Percentiles rank a stretch among this genome's conserved stretches.
phyloP scores from a whole-genome alignment of 2,329 filamentous ascomycete genomes.

The Penicillium sp. region DNA sequence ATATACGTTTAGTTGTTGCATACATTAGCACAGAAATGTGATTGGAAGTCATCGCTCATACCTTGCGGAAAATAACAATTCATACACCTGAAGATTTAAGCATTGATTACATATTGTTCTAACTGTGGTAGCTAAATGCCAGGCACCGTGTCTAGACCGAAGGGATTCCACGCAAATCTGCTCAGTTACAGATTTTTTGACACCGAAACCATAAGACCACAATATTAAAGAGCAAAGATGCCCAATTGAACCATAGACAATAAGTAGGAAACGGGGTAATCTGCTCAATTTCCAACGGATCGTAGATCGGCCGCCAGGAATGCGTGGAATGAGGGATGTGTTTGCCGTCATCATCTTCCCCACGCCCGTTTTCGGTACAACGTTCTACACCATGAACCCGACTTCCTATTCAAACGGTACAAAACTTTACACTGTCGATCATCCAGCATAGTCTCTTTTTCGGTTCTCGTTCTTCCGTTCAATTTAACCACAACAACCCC shows the following conservation, averaged over 20 bases:
- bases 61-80: neutral
- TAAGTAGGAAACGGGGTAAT: constrained; percentile 13
- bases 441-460: neutral
- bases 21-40: too few relatives aligned
- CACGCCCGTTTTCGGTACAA: constrained; percentile 16
- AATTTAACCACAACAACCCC: neutral
- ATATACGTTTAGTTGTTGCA: neutral
- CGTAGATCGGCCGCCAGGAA: neutral
- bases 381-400: neutral
- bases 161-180: constrained; percentile 21
- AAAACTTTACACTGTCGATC: constrained; percentile 2
- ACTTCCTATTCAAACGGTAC: neutral
- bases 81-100: neutral
- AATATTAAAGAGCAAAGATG: too few relatives aligned
- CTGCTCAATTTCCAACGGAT: constrained; percentile 31
- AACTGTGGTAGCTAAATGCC: neutral
- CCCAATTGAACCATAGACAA: neutral
- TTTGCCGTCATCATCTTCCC: constrained; percentile 4
- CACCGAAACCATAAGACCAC: neutral
- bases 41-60: too few relatives aligned
- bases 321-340: constrained; percentile 4
- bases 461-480: neutral
- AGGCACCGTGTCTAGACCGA: neutral
- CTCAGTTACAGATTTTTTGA: constrained; percentile 8
- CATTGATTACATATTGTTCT: neutral